Conservation (phyloP, 1,284 basidiomycete species). For the Waitea zeae region DNA sequence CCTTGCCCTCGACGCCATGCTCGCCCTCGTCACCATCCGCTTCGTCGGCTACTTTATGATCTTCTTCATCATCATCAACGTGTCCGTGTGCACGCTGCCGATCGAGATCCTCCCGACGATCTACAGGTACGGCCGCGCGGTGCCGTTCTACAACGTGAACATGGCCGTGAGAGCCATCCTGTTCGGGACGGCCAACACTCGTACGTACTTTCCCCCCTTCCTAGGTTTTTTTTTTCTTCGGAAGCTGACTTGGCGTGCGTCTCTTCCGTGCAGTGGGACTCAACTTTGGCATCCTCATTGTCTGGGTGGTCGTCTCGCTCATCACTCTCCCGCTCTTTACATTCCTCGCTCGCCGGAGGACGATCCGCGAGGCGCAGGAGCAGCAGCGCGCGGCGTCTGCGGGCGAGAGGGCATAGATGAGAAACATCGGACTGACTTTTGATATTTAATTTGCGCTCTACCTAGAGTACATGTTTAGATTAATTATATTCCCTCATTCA, state of each 20-base stretch:
- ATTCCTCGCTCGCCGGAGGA: no score
- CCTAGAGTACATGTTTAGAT: no score
- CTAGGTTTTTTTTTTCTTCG: not conserved
- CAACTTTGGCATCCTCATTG: not conserved
- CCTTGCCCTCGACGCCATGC: constrained; percentile 43
- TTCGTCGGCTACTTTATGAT: constrained; percentile 45
- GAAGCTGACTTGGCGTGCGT: not conserved
- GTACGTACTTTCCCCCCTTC: constrained; percentile 14
- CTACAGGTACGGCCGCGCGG: constrained; percentile 49
- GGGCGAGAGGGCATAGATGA: no score
- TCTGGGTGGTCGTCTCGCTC: not conserved
- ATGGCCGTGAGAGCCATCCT: constrained; percentile 42
- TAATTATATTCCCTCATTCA: no score
- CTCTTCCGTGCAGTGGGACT: not conserved
- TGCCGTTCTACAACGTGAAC: constrained; percentile 59
- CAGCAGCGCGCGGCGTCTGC: no score
- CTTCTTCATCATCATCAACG: constrained; percentile 47
- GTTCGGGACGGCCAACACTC: constrained; percentile 46
- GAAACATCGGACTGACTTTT: no score
- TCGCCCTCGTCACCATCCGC: constrained; percentile 32
- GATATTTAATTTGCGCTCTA: no score
- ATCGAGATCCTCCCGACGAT: constrained; percentile 49
- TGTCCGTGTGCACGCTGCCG: constrained; percentile 15
- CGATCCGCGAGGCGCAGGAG: no score
- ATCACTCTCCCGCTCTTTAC: no score